Base-by-base conservation (phyloP, 345 rosid genomes). In the Erysimum cheiranthoides region DNA sequence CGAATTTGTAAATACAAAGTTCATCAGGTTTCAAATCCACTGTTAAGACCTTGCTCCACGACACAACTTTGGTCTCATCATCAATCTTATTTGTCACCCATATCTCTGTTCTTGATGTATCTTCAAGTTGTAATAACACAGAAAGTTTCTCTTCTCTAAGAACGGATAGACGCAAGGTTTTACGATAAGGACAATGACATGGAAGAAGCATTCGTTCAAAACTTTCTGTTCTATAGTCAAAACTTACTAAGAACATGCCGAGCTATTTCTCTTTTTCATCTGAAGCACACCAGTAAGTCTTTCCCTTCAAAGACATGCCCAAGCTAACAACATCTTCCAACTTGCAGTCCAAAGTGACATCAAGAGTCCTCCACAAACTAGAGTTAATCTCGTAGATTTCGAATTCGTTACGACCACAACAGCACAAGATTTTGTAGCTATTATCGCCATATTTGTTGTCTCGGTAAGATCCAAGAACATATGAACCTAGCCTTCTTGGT, bases 81-180 rank as follows among this genome's bases (percentile, higher is more conserved):
- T n/a, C 61, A 61, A 53, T 66, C 51, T 28, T 60, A 57, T 40
- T 40, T 25, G 60, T 61, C n/a, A 52, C 5, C 42, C 61, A 54
- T 54, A 54, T 13, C 25, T 53, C 45, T 18, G 57, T 40, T 42
- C 3, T 73, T 39, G 31, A 30, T 6, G 50, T 5, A 8, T 0
- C 0, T 11, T 0, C 4, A 5, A 0, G 42, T 18, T 56, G 5
- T n/a, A 56, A 30, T 6, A 56, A n/a, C 53, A 42, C 18, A 0
- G 39, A 30, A n/a, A 70, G 50, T 10, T 40, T 40, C 17, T 56
- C 52, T 28, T 70, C 64, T 16, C 25, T 70, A 31, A 49, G 18
- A 66, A 32, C 4, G n/a, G 13, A 27, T 40, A 62, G 13, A 27
- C 2, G 2, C 10, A 1, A 0, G 12, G 6, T 0, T 11, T 3